These are phyloP conservation scores for Naganishia albida DNA, from an alignment of 1,284 basidiomycete genomes.

Conservation along the genomic window DNA sequence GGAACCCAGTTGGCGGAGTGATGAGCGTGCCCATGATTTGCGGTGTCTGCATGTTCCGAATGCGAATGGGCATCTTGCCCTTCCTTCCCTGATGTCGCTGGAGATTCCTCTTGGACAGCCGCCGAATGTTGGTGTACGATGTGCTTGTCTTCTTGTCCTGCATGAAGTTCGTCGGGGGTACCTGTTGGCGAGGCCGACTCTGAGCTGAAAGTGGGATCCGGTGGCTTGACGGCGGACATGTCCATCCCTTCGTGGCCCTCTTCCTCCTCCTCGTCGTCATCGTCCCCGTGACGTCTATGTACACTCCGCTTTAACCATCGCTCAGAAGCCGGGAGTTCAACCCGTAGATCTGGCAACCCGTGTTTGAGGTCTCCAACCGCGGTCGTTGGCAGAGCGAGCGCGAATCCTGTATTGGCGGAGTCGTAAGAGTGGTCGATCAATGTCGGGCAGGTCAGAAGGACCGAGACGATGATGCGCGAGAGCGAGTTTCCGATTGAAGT, in stretches of 20 bases:
- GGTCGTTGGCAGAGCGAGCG: neutral
- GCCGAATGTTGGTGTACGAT: neutral
- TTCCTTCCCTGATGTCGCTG: neutral
- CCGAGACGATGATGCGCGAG: constrained; percentile 11
- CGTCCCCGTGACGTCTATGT: constrained; percentile 2
- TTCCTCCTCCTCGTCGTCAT: neutral
- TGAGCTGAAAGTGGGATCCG: neutral
- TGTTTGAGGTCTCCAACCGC: neutral
- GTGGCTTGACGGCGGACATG: constrained; percentile 4
- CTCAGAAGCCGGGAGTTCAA: neutral
- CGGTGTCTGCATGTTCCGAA: too few species aligned
- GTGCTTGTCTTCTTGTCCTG: neutral
- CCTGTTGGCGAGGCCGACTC: neutral
- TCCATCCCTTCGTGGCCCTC: constrained; percentile 8
- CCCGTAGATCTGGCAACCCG: constrained; percentile 6
- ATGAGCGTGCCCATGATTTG: constrained; percentile 16
- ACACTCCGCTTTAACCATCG: neutral
- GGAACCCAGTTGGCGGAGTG: constrained; percentile 17
- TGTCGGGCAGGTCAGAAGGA: constrained; percentile 9
- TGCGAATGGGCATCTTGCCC: constrained; percentile 5
- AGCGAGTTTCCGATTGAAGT: constrained; percentile 9
- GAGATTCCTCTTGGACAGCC: neutral
- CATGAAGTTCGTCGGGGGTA: neutral
- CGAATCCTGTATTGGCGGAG: neutral
- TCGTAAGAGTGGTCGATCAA: constrained; percentile 12